phyloP scores from a whole-genome alignment of 169 alveolate species.

The Cryptosporidium sp. region DNA sequence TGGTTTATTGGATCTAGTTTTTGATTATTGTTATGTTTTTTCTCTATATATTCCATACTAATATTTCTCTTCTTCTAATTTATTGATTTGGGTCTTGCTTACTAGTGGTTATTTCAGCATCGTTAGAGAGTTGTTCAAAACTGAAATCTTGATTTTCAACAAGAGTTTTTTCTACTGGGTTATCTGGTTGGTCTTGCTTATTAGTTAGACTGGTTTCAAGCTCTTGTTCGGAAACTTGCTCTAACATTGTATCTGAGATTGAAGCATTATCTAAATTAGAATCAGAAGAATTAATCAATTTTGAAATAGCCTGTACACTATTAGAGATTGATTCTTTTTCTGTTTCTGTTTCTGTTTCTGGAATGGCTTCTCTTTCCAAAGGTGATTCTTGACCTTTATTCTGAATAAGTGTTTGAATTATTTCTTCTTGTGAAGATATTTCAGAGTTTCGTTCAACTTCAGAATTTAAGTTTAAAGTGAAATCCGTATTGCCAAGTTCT shows the following conservation, averaged over 20 bases:
- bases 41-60: background rate
- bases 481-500: background rate
- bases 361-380: background rate
- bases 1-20: background rate
- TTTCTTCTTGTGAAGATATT: background rate
- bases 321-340: background rate
- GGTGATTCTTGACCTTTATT: background rate
- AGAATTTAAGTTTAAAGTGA: background rate
- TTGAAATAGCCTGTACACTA: background rate
- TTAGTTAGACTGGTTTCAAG: background rate
- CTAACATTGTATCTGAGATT: background rate
- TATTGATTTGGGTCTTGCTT: background rate
- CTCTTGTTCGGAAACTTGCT: background rate
- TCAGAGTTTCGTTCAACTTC: background rate
- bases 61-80: background rate
- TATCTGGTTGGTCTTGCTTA: background rate
- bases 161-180: no score
- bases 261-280: background rate
- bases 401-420: background rate
- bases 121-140: background rate
- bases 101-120: background rate
- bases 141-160: background rate
- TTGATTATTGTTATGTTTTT: no score
- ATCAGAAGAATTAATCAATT: background rate
- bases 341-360: background rate